Conservation (phyloP, 108 stramenopile species). For the Bacterosira constricta region DNA sequence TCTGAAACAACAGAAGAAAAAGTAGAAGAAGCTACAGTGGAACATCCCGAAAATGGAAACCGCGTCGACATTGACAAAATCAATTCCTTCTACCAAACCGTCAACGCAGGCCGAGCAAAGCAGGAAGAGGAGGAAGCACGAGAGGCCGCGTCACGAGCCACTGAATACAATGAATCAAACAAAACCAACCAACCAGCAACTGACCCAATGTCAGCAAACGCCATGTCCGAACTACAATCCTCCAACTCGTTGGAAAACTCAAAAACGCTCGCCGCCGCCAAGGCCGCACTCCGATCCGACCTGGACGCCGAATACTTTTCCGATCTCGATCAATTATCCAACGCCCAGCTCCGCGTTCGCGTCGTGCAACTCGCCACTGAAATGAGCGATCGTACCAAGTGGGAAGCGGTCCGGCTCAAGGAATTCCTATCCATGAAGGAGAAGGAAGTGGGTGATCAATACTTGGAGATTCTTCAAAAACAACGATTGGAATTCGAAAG, state of each 20-base stretch:
- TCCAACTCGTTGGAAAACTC: neutral
- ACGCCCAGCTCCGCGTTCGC: constrained; percentile 60
- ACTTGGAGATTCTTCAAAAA: constrained; percentile 64
- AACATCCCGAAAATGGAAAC: constrained; percentile 51
- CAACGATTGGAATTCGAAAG: constrained; percentile 78
- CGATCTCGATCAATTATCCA: constrained; percentile 55
- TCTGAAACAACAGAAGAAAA: neutral
- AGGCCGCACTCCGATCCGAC: constrained; percentile 33
- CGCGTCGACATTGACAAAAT: constrained; percentile 30
- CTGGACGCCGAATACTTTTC: constrained; percentile 54
- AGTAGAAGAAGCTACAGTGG: constrained; percentile 18
- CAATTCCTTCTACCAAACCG: neutral
- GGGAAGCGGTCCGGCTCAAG: constrained; percentile 84
- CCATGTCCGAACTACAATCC: constrained; percentile 40
- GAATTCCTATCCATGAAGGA: constrained; percentile 84
- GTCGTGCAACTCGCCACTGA: constrained; percentile 78
- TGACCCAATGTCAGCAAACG: constrained; percentile 9
- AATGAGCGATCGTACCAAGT: constrained; percentile 81
- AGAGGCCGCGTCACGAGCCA: constrained; percentile 24
- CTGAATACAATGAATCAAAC: constrained; percentile 30
- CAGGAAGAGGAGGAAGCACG: constrained; percentile 29
- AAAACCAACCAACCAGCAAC: neutral
- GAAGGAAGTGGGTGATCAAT: constrained; percentile 67
- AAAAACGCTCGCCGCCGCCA: constrained; percentile 20
- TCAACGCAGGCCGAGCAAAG: constrained; percentile 30